Evolutionary conservation across 2,329 filamentous ascomycete species (phyloP).

Genomic region (Aspergillus aculeatinus): DNA sequence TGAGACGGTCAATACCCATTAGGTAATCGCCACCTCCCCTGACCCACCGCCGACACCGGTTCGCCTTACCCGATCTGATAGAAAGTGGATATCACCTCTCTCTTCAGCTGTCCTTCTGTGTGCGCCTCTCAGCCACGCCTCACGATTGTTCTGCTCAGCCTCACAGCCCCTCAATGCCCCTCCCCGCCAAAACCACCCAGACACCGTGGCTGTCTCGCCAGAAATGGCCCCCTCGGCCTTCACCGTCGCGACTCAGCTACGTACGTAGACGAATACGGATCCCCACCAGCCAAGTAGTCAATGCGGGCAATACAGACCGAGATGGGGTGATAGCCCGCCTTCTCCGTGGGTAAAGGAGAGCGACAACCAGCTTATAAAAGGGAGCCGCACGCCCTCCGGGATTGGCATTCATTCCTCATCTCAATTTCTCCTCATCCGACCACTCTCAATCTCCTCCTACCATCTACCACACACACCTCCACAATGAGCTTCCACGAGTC

Average conservation of each 20-base stretch:
- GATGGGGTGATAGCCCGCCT: background rate
- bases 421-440: background rate
- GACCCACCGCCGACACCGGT: background rate
- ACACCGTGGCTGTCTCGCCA: background rate
- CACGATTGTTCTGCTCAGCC: background rate
- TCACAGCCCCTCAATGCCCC: background rate
- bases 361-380: background rate
- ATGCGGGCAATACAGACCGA: background rate
- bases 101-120: background rate
- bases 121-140: background rate
- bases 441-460: background rate
- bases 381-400: background rate
- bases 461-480: background rate
- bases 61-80: background rate
- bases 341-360: background rate
- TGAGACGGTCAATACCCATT: background rate
- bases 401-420: background rate
- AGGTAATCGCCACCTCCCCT: background rate
- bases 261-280: background rate
- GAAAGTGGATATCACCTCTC: background rate
- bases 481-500: conserved; percentile 23
- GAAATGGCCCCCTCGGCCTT: background rate
- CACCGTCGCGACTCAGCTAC: background rate
- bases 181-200: background rate
- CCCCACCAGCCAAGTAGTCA: background rate